Evolutionary conservation across 768 basidiomycete genomes (phyloP).

Genomic region (Termitomyces sp.): DNA sequence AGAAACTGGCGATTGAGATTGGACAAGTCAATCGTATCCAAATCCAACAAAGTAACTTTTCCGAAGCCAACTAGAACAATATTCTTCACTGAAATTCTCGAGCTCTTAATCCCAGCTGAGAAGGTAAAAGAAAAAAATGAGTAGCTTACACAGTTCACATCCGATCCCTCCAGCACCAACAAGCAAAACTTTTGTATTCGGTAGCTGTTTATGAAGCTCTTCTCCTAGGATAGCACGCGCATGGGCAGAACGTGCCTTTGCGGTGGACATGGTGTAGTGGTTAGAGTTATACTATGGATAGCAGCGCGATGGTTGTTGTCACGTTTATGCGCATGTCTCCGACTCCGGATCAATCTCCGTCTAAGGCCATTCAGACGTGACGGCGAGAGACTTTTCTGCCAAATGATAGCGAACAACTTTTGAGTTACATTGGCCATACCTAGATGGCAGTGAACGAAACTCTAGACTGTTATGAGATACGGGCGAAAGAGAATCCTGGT

Average conservation of each 20-base stretch:
- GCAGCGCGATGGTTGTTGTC: conserved; percentile 16
- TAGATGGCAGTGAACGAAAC: too few relatives aligned
- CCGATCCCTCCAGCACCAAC: conserved; percentile 98
- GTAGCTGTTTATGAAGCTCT: conserved; percentile 56
- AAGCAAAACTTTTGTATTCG: conserved; percentile 67
- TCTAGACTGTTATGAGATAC: too few relatives aligned
- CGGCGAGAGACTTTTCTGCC: too few relatives aligned
- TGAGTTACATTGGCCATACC: too few relatives aligned
- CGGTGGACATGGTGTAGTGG: conserved; percentile 36
- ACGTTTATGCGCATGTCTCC: conserved; percentile 12
- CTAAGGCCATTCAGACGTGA: too few relatives aligned
- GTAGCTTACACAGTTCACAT: conserved; percentile 79
- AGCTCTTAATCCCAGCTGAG: neutral
- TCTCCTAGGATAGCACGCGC: conserved; percentile 77
- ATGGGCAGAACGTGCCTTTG: conserved; percentile 49
- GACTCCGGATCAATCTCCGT: neutral
- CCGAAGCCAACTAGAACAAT: conserved; percentile 91
- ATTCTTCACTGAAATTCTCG: conserved; percentile 75
- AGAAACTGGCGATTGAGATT: conserved; percentile 97
- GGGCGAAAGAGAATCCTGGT: too few relatives aligned
- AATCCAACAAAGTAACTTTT: conserved; percentile 86
- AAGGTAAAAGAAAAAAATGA: neutral
- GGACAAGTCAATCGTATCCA: conserved; percentile 97
- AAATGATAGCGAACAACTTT: too few relatives aligned
- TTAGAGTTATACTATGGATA: neutral